Base-by-base conservation (phyloP, 73 alveolate genomes). In the Paramecium sexaurelia region DNA sequence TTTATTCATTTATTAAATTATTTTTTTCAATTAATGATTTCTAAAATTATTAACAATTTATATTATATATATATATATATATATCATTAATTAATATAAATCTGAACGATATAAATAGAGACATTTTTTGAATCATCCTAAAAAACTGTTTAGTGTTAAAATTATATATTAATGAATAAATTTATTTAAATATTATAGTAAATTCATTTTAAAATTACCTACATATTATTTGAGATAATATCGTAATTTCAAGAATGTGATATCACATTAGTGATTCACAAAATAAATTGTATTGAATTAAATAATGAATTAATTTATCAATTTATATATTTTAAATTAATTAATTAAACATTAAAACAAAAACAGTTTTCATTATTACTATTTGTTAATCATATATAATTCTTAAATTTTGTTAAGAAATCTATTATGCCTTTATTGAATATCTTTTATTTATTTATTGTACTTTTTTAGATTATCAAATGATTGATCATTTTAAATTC, bases 361-460 rank as follows among this genome's bases (percentile, higher is more conserved):
- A 56, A 61, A 61, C 67, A 61, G 43, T 61, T 29, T 29, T 61
- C 83, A 61, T 61, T 26, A 61, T 61, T 32, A 45, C 7, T 61
- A 29, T 61, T 61, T 29, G 22, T 26, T 51, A 61, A 61, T 26
- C 83, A 61, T 61, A 32, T 61, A 61, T 27, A 61, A 61, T 45
- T 61, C 83, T 61, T 61, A 41, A 29, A 61, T 61, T 26, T 61
- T 61, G 43, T 61, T 13, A 13, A 61, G 43, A 61, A 29, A 61
- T 61, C 43, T 20, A 61, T 61, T 61, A 61, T 61, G 83, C 26
- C 83, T 61, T 29, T 26, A 24, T 61, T 61, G 19, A 61, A 61
- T 61, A 32, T 61, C 83, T 61, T 26, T 32, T 61, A 61, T 61
- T 61, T 61, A 61, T 61, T 61, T 61, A 61, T 61, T 61, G 26